These are phyloP conservation scores for Aspergillus saccharolyticus DNA, from an alignment of 495 filamentous ascomycete species.

Conservation along the genomic window DNA sequence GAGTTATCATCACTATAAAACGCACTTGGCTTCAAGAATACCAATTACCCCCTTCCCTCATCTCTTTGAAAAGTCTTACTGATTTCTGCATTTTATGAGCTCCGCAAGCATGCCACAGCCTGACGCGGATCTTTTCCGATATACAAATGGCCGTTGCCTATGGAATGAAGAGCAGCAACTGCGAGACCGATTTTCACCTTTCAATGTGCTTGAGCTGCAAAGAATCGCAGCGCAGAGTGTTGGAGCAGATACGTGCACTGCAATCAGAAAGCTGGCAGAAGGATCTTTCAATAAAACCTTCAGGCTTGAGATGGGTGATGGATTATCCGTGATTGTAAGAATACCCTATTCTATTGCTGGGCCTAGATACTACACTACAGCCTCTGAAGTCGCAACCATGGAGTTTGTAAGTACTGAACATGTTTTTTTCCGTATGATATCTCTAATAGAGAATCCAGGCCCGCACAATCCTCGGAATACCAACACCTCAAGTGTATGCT, in stretches of 20 bases:
- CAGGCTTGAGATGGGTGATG: slow-evolving; percentile 32
- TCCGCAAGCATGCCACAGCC: slow-evolving; percentile 1
- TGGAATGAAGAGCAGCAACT: slow-evolving; percentile 27
- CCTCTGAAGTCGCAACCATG: slow-evolving; percentile 38
- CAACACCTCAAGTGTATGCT: slow-evolving; percentile 33
- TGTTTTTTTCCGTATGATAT: slow-evolving; percentile 1
- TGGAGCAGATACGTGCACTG: slow-evolving; percentile 12
- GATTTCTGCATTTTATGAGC: not conserved
- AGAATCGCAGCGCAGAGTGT: slow-evolving; percentile 15
- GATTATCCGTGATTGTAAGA: slow-evolving; percentile 27
- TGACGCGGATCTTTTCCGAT: slow-evolving; percentile 21
- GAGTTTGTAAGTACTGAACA: slow-evolving; percentile 24
- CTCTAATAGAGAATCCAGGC: slow-evolving; percentile 11
- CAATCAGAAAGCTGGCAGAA: slow-evolving; percentile 30
- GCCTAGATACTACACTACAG: slow-evolving; percentile 20
- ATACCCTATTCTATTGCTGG: slow-evolving; percentile 32
- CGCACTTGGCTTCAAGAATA: not conserved
- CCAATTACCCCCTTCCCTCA: not conserved
- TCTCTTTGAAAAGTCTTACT: not conserved
- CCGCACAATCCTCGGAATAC: slow-evolving; percentile 21
- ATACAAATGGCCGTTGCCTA: slow-evolving; percentile 31
- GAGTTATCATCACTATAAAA: no score
- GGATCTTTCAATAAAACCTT: slow-evolving; percentile 39
- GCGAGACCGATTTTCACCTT: slow-evolving; percentile 18
- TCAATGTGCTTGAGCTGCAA: slow-evolving; percentile 26